phyloP scores from a whole-genome alignment of 495 filamentous ascomycete genomes.

The Hyaloscypha variabilis region DNA sequence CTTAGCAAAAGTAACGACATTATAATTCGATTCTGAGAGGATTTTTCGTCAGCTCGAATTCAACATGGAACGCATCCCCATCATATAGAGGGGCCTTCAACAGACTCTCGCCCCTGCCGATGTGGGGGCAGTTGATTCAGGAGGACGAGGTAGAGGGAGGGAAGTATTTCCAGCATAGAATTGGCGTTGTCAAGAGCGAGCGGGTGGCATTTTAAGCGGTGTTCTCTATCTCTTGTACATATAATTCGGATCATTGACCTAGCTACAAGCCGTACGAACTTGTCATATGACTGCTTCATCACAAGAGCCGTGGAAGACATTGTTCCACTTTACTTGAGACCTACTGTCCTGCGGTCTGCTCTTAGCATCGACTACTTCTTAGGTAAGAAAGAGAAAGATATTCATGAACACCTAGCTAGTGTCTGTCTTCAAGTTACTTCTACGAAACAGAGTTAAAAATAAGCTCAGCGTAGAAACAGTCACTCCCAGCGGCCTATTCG shows the following conservation, averaged over 20 bases:
- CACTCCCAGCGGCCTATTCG: not conserved
- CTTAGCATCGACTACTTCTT: no score
- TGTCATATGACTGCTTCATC: not conserved
- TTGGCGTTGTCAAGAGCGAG: conserved; percentile 14
- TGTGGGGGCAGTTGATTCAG: no score
- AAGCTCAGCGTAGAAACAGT: not conserved
- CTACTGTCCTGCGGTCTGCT: no score
- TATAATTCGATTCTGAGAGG: not conserved
- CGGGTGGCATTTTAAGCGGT: conserved; percentile 6
- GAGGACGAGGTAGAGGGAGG: not conserved
- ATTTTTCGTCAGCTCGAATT: not conserved
- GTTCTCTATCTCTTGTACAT: not conserved
- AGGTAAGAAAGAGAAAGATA: no score
- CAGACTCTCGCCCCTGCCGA: not conserved
- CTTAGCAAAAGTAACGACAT: no score
- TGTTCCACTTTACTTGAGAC: not conserved
- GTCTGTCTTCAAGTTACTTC: no score
- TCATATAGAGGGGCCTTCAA: not conserved
- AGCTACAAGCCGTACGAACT: not conserved
- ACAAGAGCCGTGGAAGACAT: not conserved
- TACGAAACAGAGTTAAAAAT: no score
- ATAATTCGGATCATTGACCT: not conserved
- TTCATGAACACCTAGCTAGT: no score
- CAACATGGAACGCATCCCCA: not conserved
- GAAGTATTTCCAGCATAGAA: not conserved